A percentile compares a stretch with the other conserved stretches of the same genome.
Evolutionary conservation across 2,329 filamentous ascomycete species (phyloP).

Genomic region (Aspergillus pseudoviridinutans): DNA sequence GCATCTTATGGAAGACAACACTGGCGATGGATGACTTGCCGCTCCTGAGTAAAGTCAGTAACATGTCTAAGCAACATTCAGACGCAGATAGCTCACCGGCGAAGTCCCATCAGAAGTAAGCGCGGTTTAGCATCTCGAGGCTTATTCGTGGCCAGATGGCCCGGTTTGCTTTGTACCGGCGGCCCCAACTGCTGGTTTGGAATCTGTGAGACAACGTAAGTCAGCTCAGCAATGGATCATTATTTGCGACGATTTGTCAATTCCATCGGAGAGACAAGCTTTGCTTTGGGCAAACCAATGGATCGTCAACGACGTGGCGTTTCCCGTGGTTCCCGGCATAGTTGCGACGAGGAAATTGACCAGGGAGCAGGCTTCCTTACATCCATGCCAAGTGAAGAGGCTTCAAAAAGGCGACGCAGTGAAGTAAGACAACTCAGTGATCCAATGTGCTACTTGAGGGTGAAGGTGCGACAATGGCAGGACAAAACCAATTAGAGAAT

Average conservation of each 20-base stretch:
- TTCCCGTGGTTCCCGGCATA: background rate
- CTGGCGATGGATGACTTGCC: constrained; percentile 98
- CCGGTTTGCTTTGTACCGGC: constrained; percentile 23
- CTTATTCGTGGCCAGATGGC: constrained; percentile 35
- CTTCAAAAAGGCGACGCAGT: background rate
- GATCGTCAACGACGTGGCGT: background rate
- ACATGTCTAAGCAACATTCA: background rate
- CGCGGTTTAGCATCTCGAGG: constrained; percentile 68
- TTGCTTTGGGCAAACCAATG: background rate
- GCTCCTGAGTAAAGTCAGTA: constrained; percentile 58
- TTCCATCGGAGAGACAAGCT: background rate
- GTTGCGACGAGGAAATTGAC: background rate
- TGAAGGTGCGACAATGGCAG: background rate
- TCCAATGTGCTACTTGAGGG: background rate
- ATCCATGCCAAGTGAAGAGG: background rate
- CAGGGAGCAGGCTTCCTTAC: background rate
- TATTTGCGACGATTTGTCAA: background rate
- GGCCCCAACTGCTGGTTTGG: constrained; percentile 20
- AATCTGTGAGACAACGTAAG: constrained; percentile 36
- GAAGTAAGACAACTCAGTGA: background rate
- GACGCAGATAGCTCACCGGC: constrained; percentile 59
- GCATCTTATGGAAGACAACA: constrained; percentile 98
- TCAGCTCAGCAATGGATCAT: constrained; percentile 34
- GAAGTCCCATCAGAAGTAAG: constrained; percentile 88
- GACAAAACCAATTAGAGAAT: background rate